phyloP scores from a whole-genome alignment of 345 rosid genomes.

The Anacardium occidentale region DNA sequence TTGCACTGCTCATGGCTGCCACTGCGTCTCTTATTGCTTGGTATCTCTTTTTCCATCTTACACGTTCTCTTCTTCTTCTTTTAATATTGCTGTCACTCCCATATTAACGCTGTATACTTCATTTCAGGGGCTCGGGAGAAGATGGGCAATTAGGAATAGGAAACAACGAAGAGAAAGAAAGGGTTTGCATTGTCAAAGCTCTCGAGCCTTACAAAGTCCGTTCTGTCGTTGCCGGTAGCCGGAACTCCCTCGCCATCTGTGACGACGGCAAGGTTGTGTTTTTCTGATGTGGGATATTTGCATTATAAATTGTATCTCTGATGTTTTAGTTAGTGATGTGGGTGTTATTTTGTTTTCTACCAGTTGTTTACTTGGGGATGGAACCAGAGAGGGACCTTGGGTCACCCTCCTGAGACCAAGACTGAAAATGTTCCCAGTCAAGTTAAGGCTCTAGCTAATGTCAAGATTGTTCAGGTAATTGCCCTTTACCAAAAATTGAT shows the following conservation, averaged over 20 bases:
- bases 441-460: constrained; percentile 69
- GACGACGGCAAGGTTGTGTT: constrained; percentile 80
- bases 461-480: constrained; percentile 79
- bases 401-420: constrained; percentile 89
- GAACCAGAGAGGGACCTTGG: constrained; percentile 99
- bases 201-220: constrained; percentile 63
- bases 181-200: constrained; percentile 71
- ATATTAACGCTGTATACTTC: background rate
- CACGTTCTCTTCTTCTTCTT: background rate
- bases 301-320: background rate
- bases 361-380: constrained; percentile 99
- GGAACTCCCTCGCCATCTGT: constrained; percentile 97
- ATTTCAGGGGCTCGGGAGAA: constrained; percentile 91
- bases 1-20: constrained; percentile 34
- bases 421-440: constrained; percentile 85
- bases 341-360: background rate
- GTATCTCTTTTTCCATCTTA: constrained; percentile 25
- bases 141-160: constrained; percentile 97
- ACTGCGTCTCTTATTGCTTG: constrained; percentile 49
- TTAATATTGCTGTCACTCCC: background rate
- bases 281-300: constrained; percentile 2
- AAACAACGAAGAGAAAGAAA: constrained; percentile 68
- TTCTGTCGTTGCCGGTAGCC: constrained; percentile 94
- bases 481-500: background rate
- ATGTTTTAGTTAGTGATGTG: constrained; percentile 8